Evolutionary conservation across 75 land plant species (phyloP).

Genomic region (Ceratopteris richardii): DNA sequence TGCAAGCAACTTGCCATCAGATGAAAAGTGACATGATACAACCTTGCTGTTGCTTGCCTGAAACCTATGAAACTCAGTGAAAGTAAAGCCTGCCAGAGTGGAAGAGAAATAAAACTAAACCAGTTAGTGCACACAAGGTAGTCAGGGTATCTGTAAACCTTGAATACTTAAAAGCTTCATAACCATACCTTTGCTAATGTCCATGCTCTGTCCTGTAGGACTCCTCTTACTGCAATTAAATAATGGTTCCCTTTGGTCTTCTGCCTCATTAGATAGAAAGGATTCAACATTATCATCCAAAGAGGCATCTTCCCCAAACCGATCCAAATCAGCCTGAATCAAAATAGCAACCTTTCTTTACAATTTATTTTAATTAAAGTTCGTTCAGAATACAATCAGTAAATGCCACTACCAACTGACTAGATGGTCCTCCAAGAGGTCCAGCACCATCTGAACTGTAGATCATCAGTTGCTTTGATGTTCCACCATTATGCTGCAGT

Average conservation of each 20-base stretch:
- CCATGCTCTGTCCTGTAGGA: constrained; percentile 70
- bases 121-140: not conserved
- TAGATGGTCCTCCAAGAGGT: constrained; percentile 78
- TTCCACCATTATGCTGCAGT: constrained; percentile 65
- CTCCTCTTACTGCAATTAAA: constrained; percentile 32
- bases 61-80: constrained; percentile 42
- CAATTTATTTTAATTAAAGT: no score
- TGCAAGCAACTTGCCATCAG: constrained; percentile 83
- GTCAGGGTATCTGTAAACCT: not conserved
- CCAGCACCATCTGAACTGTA: constrained; percentile 86
- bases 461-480: constrained; percentile 78
- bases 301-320: constrained; percentile 76
- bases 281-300: constrained; percentile 98
- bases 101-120: not conserved
- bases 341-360: no score
- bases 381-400: constrained; percentile 23
- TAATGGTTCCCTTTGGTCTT: constrained; percentile 68
- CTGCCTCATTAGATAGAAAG: constrained; percentile 86
- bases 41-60: constrained; percentile 72
- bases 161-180: no score
- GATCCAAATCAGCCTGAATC: constrained; percentile 86
- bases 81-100: constrained; percentile 47
- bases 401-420: constrained; percentile 71
- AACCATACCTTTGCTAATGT: constrained; percentile 83
- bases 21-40: constrained; percentile 80